phyloP scores from a whole-genome alignment of 2,329 filamentous ascomycete species.

The Purpureocillium takamizusanense region DNA sequence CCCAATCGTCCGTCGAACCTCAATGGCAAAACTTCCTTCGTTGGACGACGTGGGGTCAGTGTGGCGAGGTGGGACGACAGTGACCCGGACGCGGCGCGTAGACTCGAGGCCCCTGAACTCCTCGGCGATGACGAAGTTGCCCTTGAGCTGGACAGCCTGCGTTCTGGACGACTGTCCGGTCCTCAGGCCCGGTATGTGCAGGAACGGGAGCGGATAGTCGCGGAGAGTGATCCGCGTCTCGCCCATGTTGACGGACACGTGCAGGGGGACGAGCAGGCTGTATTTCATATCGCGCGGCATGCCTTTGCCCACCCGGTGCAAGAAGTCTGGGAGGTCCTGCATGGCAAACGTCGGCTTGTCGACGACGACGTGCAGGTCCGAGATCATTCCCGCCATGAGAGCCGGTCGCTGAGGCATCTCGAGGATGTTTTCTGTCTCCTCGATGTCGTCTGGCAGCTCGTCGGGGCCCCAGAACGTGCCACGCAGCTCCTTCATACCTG shows the following conservation, averaged over 20 bases:
- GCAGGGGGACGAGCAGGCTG: constrained; percentile 81
- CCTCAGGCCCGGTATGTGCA: constrained; percentile 82
- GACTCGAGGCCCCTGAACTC: constrained; percentile 79
- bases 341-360: constrained; percentile 92
- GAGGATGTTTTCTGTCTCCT: constrained; percentile 77
- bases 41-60: constrained; percentile 45
- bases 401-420: constrained; percentile 78
- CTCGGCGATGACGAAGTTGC: constrained; percentile 93
- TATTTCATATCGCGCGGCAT: constrained; percentile 91
- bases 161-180: constrained; percentile 69
- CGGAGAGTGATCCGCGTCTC: constrained; percentile 79
- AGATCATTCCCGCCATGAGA: constrained; percentile 70
- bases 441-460: constrained; percentile 69
- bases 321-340: constrained; percentile 70
- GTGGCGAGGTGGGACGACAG: constrained; percentile 65
- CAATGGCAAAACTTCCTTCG: constrained; percentile 66
- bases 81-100: constrained; percentile 68
- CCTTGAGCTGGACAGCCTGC: constrained; percentile 73
- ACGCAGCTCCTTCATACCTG: constrained; percentile 70
- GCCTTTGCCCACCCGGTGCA: constrained; percentile 89
- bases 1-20: constrained; percentile 83
- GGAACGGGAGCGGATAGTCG: constrained; percentile 85
- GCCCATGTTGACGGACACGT: constrained; percentile 79
- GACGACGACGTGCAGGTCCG: constrained; percentile 73
- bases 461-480: constrained; percentile 75